These are phyloP conservation scores for Inosperma sp. DNA, from an alignment of 768 basidiomycete species.

Conservation along the genomic window DNA sequence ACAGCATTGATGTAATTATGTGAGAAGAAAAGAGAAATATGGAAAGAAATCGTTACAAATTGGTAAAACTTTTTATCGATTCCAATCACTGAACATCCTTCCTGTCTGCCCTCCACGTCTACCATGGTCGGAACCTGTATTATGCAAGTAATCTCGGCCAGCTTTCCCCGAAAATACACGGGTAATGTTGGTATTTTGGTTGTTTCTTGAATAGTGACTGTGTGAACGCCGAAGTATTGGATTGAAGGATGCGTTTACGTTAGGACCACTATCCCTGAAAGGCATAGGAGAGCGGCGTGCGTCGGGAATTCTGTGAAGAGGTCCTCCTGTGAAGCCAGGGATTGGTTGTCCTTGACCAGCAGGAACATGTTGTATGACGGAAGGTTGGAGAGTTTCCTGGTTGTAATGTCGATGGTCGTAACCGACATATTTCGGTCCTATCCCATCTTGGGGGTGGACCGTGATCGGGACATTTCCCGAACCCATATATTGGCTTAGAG, in stretches of 20 bases:
- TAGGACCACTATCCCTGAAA: conserved; percentile 8
- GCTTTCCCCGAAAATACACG: conserved; percentile 17
- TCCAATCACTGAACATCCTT: conserved; percentile 28
- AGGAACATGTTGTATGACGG: not conserved
- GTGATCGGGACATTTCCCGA: conserved; percentile 26
- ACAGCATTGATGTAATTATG: too few relatives aligned
- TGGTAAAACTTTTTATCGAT: conserved; percentile 26
- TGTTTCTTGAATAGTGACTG: conserved; percentile 13
- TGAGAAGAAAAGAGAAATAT: too few relatives aligned
- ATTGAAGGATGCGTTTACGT: conserved; percentile 8
- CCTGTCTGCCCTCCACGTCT: conserved; percentile 14
- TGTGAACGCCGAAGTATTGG: conserved; percentile 21
- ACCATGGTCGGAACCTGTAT: conserved; percentile 14
- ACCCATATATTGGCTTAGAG: conserved; percentile 63
- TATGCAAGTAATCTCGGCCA: conserved; percentile 17
- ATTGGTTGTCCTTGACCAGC: not conserved
- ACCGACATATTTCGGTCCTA: conserved; percentile 3
- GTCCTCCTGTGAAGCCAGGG: not conserved
- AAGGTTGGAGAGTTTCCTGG: not conserved
- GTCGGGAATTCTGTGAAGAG: conserved; percentile 8
- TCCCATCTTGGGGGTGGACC: conserved; percentile 25
- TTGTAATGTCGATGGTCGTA: not conserved
- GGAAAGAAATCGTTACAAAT: conserved; percentile 1
- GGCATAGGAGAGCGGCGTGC: conserved; percentile 8
- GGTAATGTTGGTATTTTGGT: conserved; percentile 6